Evolutionary conservation across 2,329 filamentous ascomycete genomes (phyloP).

Genomic region (Scedosporium dehoogii): DNA sequence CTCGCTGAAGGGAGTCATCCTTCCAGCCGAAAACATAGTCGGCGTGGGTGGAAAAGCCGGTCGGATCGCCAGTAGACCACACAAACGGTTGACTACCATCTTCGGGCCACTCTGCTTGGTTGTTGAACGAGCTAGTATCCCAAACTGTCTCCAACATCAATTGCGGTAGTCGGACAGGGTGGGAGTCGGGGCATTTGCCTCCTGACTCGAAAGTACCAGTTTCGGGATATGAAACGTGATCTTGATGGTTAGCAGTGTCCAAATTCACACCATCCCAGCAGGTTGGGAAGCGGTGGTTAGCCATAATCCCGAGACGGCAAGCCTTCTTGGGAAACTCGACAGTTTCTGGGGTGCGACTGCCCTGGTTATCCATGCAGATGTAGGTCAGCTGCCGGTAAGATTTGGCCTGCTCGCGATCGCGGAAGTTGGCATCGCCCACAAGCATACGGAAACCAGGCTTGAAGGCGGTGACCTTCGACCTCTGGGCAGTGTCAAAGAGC

Average conservation of each 20-base stretch:
- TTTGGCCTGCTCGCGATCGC: constrained; percentile 20
- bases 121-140: constrained; percentile 8
- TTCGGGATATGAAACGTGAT: constrained; percentile 8
- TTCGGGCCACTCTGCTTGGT: constrained; percentile 7
- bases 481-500: constrained; percentile 25
- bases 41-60: constrained; percentile 20
- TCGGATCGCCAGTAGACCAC: constrained; percentile 7
- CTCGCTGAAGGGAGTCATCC: constrained; percentile 21
- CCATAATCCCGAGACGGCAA: constrained; percentile 29
- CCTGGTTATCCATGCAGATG: constrained; percentile 27
- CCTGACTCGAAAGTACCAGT: constrained; percentile 8
- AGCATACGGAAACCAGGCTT: constrained; percentile 39
- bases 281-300: constrained; percentile 32
- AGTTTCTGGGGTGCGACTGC: constrained; percentile 26
- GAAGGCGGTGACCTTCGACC: constrained; percentile 29
- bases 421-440: constrained; percentile 28
- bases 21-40: constrained; percentile 25
- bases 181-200: constrained; percentile 8
- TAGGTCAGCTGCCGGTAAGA: constrained; percentile 29
- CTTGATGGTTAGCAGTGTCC: constrained; percentile 8
- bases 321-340: constrained; percentile 25
- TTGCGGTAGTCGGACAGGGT: constrained; percentile 10
- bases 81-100: constrained; percentile 11
- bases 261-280: constrained; percentile 22
- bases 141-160: constrained; percentile 10